A percentile compares a stretch with the other conserved stretches of the same genome.
phyloP scores from a whole-genome alignment of 2,329 filamentous ascomycete species.

The Alternaria sp. region DNA sequence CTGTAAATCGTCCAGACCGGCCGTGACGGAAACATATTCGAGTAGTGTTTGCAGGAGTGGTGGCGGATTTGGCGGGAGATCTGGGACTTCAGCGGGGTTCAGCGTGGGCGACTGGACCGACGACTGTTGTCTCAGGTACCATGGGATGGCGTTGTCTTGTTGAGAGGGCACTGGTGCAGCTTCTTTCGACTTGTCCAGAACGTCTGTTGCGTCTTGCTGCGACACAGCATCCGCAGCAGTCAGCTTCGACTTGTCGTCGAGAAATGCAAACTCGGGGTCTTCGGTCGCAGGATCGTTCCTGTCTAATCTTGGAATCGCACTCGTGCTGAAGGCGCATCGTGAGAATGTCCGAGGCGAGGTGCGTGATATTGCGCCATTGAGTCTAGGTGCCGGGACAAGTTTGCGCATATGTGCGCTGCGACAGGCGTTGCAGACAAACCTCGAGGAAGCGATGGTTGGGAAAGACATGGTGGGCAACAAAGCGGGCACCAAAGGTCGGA shows the following conservation, averaged over 20 bases:
- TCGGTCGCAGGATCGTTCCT: constrained; percentile 20
- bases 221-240: not conserved
- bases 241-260: constrained; percentile 5
- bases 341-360: constrained; percentile 15
- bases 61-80: constrained; percentile 74
- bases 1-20: constrained; percentile 83
- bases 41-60: constrained; percentile 76
- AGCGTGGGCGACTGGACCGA: constrained; percentile 49
- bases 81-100: constrained; percentile 66
- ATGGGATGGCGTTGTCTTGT: constrained; percentile 63
- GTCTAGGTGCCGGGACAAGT: not conserved
- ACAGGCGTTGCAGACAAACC: constrained; percentile 38
- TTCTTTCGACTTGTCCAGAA: constrained; percentile 4
- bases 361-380: constrained; percentile 18
- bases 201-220: not conserved
- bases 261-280: constrained; percentile 28
- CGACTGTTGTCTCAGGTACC: constrained; percentile 77
- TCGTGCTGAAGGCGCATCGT: constrained; percentile 35
- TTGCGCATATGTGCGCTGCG: constrained; percentile 18
- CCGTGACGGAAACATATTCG: constrained; percentile 80
- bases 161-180: constrained; percentile 15
- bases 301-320: constrained; percentile 19
- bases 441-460: constrained; percentile 30
- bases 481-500: constrained; percentile 1
- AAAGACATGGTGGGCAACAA: constrained; percentile 31